Base-by-base conservation (phyloP, 257 asterid genomes). In the Nicotiana paniculata region DNA sequence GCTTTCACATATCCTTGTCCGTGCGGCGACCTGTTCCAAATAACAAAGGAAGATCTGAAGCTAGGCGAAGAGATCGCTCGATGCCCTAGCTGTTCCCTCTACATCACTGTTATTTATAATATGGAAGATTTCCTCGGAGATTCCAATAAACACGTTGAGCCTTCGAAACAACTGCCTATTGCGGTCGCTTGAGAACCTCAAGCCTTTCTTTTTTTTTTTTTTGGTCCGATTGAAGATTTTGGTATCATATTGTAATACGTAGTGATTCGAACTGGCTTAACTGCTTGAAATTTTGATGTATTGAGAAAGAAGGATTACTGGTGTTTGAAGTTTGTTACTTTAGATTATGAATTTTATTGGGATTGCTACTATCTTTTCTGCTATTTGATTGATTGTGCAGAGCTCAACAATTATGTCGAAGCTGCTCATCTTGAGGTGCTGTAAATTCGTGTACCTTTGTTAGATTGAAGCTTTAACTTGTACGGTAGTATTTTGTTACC, bases 1-100 rank as follows among this genome's bases (percentile, higher is more conserved):
- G 88, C 99, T 4, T 95, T 76, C 87, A 95, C 97, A 0, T 95
- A 95, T 81, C 99, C 99, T 1, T 95, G 99, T 43, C 99, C 98
- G 3, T 95, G 99, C 85, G 97, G 98, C 51, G 99, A 95, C 89
- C 90, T 95, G 0, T 95, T 95, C 83, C 98, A 92, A 84, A 95
- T 95, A 18, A 91, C 97, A 10, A 92, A 89, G 68, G 97, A 95
- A 85, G 99, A 95, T 4, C 89, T 95, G 6, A 89, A 89, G 18
- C 79, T 90, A 43, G 99, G 99, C 39, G 99, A 95, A 85, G 99
- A 95, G 84, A 93, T 93, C 75, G 98, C 98, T 2, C 89, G 89
- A 3, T 95, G 99, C 90, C 99, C 99, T 70, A 93, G 99, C 86
- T 95, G 99, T 84, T 91, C 98, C 24, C 93, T 95, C 3, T 95